phyloP scores from a whole-genome alignment of 2,329 filamentous ascomycete species.

The Aspergillus hortae region DNA sequence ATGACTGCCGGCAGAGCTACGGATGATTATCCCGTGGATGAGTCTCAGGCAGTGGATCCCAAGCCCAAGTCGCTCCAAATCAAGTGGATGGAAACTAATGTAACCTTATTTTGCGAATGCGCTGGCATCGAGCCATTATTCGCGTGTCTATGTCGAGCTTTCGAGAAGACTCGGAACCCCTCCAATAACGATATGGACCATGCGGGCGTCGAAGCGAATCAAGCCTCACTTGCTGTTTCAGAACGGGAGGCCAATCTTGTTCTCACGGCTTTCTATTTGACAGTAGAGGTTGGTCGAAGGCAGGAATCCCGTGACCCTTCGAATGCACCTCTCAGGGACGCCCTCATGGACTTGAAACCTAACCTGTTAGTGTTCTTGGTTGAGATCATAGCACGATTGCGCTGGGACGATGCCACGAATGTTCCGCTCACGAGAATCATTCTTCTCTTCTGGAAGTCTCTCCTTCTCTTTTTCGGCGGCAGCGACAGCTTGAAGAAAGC shows the following conservation, averaged over 20 bases:
- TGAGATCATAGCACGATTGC: constrained; percentile 62
- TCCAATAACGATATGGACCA: constrained; percentile 21
- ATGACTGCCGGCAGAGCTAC: constrained; percentile 55
- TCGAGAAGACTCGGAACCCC: constrained; percentile 34
- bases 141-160: constrained; percentile 34
- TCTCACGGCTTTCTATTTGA: constrained; percentile 42
- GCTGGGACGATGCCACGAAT: constrained; percentile 62
- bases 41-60: constrained; percentile 38
- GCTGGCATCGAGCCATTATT: constrained; percentile 35
- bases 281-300: constrained; percentile 40
- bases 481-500: constrained; percentile 67
- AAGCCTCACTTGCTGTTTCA: constrained; percentile 32
- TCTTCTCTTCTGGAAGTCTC: constrained; percentile 85
- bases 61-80: constrained; percentile 49
- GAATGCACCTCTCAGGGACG: constrained; percentile 24
- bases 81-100: constrained; percentile 44
- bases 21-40: constrained; percentile 28
- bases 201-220: constrained; percentile 28
- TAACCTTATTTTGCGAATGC: constrained; percentile 35
- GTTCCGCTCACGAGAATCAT: constrained; percentile 66
- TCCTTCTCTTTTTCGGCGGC: constrained; percentile 81
- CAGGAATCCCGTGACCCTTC: constrained; percentile 26
- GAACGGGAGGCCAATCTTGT: constrained; percentile 42
- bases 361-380: constrained; percentile 70
- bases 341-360: constrained; percentile 58